Evolutionary conservation across 345 rosid species (phyloP), one percentile per base, ranked within the genome.

Genomic region (Eucalyptus globulus): DNA sequence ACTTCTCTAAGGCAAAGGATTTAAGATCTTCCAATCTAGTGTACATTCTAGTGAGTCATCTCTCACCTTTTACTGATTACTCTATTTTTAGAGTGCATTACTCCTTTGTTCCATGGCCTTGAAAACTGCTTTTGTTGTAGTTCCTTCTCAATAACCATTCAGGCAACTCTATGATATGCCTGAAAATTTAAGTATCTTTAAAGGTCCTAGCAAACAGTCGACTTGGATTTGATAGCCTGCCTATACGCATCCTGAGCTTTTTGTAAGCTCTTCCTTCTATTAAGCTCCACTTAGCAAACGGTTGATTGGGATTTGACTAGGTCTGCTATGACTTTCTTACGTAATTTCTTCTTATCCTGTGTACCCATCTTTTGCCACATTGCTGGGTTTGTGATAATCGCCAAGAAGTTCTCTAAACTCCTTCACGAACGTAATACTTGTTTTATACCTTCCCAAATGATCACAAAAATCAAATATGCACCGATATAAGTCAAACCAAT

Each of bases 11-110:
- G 22, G 54, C 69, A 27, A 62, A 62, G 31, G 31, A 29, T 62
- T 62, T 62, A 27, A 14, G 69, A 62, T 58, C 65, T 58, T 58
- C 65, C 65, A 24, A 58, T 58, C 65, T 58, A 26, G 26, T 58
- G n/a, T 26, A 26, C 65, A 58, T 58, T 26, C n/a, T 56, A 26
- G 29, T 26, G 69, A 27, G 69, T 60, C 67, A 27, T 60, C 98
- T 90, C 96, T 98, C 80, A 93, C 94, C 97, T 72, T 97, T 51
- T 51, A 88, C n/a, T 60, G 69, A 27, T 60, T 27, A 26, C 16
- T 27, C 67, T 60, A 3, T 58, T 26, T 27, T 9, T 10, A 27
- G 69, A 27, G 65, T 58, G 69, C 69, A 13, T 60, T 60, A 60
- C 69, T 60, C 27, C 5, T 62, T 62, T 27, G 31, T 6, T 6